Evolutionary conservation across 345 rosid species (phyloP), one percentile per base, ranked within the genome.

Genomic region (Citrus cavaleriei): DNA sequence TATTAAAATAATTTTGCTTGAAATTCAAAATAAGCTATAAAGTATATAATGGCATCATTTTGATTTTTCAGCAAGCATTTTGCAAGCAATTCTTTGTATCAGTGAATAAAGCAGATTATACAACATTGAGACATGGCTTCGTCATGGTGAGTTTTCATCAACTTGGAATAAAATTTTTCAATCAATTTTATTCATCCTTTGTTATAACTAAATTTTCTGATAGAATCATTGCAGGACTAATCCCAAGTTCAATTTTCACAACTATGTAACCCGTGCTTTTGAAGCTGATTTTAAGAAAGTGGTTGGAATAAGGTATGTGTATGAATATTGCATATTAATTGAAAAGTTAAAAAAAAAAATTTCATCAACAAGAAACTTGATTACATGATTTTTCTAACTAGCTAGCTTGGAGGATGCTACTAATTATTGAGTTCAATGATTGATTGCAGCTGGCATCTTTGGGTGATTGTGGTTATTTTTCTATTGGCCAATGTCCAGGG

Each of bases 241-340:
- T 82, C 93, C 86, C 2, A 93, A 92, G 72, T 97, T 97, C 78
- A 85, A 97, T 78, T 97, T 97, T 79, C 93, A 97, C 79, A 86
- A 83, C 78, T 97, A 94, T 83, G 82, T 97, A 90, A 83, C 88
- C 70, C 98, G 98, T 60, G 93, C 94, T 25, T 90, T 97, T 10
- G 98, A 97, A 82, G 97, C 92, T 0, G 99, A 97, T 90, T 97
- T 97, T 73, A 94, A 92, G 87, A 89, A 82, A 87, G 98, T 97
- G 28, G 95, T 97, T 5, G 99, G 99, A 64, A 92, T 94, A 81
- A 93, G 98, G 99, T 90, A 3, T 10, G 51, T 3, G 18, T 13
- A 13, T 46, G 51, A 46, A 46, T 10, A 46, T 0, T 13, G 14
- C 16, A 42, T 46, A 13, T 3, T 46, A 3, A 13, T 46, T 42